Conservation (phyloP, 805 yeast species). For the Nakazawaea ishiwadae region DNA sequence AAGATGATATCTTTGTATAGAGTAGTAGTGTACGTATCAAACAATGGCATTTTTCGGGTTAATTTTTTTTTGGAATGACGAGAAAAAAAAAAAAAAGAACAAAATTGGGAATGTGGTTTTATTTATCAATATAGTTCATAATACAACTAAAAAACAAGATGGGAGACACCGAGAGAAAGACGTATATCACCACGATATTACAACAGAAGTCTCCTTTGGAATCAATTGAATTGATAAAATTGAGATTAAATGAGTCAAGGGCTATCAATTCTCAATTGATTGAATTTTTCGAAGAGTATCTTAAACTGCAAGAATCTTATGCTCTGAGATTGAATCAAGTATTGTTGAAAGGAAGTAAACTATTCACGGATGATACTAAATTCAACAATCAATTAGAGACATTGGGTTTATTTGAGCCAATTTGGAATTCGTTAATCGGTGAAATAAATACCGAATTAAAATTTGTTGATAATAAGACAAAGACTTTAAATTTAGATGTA, state of each 20-base stretch:
- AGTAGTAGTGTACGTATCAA: neutral
- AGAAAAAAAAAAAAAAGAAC: neutral
- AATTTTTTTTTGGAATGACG: neutral
- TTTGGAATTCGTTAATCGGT: conserved; percentile 40
- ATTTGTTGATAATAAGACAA: conserved; percentile 40
- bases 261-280: conserved; percentile 57
- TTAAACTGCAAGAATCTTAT: conserved; percentile 42
- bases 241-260: conserved; percentile 52
- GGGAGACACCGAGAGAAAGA: conserved; percentile 4
- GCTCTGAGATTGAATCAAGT: conserved; percentile 40
- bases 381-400: conserved; percentile 44
- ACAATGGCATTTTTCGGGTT: too few species aligned
- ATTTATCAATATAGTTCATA: neutral
- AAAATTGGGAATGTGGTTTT: neutral
- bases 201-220: conserved; percentile 46
- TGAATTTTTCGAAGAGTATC: conserved; percentile 52
- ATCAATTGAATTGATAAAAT: conserved; percentile 54
- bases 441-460: conserved; percentile 41
- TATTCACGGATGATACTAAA: conserved; percentile 31
- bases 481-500: conserved; percentile 19
- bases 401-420: conserved; percentile 36
- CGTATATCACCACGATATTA: conserved; percentile 24
- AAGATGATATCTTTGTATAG: neutral
- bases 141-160: neutral
- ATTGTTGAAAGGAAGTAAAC: conserved; percentile 28